Percentiles rank a stretch among this genome's conserved stretches.
Evolutionary conservation across 129 eudicot species (phyloP).

Genomic region (sunflower (Helianthus annuus)): DNA sequence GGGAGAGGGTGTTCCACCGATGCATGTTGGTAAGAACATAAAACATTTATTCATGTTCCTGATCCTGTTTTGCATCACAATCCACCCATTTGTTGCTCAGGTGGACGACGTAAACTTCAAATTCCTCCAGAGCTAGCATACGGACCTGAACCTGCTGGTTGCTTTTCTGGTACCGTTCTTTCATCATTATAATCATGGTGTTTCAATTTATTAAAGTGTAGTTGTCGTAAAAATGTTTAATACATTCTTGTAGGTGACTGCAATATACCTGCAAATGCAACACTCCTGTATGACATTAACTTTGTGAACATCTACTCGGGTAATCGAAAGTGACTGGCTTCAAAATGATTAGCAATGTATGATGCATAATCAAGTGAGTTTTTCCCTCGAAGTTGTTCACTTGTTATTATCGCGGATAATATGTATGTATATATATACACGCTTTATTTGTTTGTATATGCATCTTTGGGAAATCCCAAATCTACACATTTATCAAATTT

Average conservation of each 20-base stretch:
- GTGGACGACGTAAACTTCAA: slow-evolving; percentile 87
- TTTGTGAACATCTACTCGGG: slow-evolving; percentile 72
- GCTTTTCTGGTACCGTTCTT: slow-evolving; percentile 73
- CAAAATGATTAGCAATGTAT: slow-evolving; percentile 8
- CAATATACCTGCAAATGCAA: slow-evolving; percentile 90
- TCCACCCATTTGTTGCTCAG: slow-evolving; percentile 31
- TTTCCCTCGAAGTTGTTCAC: not conserved
- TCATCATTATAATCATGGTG: not conserved
- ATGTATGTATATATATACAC: slow-evolving; percentile 18
- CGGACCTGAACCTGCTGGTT: slow-evolving; percentile 99
- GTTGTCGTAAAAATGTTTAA: not conserved
- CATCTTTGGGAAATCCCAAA: not conserved
- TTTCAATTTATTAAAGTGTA: not conserved
- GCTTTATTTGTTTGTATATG: slow-evolving; percentile 3
- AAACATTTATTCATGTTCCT: not conserved
- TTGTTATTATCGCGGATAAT: not conserved
- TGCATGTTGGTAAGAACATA: slow-evolving; percentile 71
- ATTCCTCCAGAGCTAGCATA: slow-evolving; percentile 93
- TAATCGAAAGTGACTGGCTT: slow-evolving; percentile 47
- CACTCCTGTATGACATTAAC: slow-evolving; percentile 75
- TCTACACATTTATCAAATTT: not conserved
- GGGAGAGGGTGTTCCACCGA: slow-evolving; percentile 94
- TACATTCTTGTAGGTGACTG: slow-evolving; percentile 70
- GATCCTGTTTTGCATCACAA: not conserved
- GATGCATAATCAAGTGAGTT: not conserved